phyloP scores from a whole-genome alignment of 352 stramenopile species.

The Pythium brassicae region DNA sequence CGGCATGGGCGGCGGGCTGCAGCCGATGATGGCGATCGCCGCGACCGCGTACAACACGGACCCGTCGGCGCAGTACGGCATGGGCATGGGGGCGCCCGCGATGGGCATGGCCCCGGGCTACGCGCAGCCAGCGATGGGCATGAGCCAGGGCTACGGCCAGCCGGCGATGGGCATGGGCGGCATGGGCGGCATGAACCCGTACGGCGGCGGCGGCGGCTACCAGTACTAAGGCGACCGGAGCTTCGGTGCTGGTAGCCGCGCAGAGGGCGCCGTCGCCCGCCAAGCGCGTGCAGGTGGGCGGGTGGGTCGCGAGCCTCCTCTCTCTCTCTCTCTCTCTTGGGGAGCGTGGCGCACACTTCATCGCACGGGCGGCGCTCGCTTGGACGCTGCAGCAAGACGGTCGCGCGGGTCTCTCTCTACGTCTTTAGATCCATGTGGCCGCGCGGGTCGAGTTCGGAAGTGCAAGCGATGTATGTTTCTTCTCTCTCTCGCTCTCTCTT shows the following conservation, averaged over 20 bases:
- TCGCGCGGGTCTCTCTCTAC: slow-evolving; percentile 11
- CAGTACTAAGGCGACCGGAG: slow-evolving; percentile 24
- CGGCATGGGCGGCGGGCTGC: slow-evolving; percentile 71
- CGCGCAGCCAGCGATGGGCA: slow-evolving; percentile 25
- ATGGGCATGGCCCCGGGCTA: slow-evolving; percentile 26
- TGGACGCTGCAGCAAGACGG: slow-evolving; percentile 1
- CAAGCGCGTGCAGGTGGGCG: too few species aligned
- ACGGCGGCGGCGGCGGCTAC: slow-evolving; percentile 44
- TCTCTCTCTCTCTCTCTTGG: too few species aligned
- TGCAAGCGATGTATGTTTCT: slow-evolving; percentile 13
- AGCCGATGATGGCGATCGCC: slow-evolving; percentile 79
- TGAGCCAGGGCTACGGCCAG: slow-evolving; percentile 46
- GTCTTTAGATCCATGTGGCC: slow-evolving; percentile 13
- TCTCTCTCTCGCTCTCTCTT: neutral
- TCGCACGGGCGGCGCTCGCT: too few species aligned
- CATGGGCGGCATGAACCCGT: slow-evolving; percentile 34
- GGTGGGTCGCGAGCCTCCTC: too few species aligned
- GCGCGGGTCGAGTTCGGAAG: slow-evolving; percentile 4
- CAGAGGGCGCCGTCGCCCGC: too few species aligned
- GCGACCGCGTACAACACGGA: slow-evolving; percentile 80
- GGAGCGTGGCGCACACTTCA: too few species aligned
- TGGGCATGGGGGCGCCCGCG: slow-evolving; percentile 39
- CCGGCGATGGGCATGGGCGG: slow-evolving; percentile 38
- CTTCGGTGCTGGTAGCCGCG: neutral
- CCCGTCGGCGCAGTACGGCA: slow-evolving; percentile 51